Evolutionary conservation across 805 yeast genomes (phyloP).

Genomic region (Barnettozyma vustinii): DNA sequence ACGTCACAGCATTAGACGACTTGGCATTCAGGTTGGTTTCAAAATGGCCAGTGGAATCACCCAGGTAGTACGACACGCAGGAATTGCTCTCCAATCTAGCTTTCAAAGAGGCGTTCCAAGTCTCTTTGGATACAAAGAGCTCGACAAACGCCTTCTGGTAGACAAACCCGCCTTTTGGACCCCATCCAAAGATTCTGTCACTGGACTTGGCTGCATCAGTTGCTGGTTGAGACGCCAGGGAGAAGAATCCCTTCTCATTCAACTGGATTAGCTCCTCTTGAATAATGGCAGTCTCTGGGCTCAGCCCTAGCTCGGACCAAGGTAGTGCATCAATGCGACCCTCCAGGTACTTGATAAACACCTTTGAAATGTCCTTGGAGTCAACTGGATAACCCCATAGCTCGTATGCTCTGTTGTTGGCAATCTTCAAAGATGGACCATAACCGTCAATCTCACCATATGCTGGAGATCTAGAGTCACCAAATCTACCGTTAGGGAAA

Average conservation of each 20-base stretch:
- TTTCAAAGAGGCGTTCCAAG: constrained; percentile 56
- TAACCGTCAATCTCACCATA: constrained; percentile 98
- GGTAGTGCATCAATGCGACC: constrained; percentile 77
- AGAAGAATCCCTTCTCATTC: constrained; percentile 70
- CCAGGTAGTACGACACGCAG: constrained; percentile 69
- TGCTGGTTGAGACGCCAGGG: constrained; percentile 95
- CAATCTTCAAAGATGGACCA: constrained; percentile 83
- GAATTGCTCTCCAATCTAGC: constrained; percentile 43
- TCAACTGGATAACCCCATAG: constrained; percentile 78
- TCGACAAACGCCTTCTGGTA: constrained; percentile 95
- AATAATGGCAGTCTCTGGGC: constrained; percentile 86
- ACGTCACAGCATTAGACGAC: constrained; percentile 80
- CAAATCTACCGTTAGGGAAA: constrained; percentile 92
- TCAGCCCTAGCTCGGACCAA: constrained; percentile 84
- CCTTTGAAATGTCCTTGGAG: constrained; percentile 51
- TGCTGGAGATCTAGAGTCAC: constrained; percentile 93
- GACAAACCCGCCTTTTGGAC: constrained; percentile 81
- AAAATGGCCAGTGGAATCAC: constrained; percentile 55
- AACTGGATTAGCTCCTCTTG: constrained; percentile 84
- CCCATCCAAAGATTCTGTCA: constrained; percentile 97
- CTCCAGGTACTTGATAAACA: constrained; percentile 69
- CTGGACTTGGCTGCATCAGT: constrained; percentile 70
- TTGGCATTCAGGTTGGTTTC: constrained; percentile 52
- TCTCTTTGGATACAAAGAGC: constrained; percentile 66
- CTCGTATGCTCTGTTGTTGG: constrained; percentile 57